Conservation (phyloP, 257 asterid genomes). For the Solanum dulcamara region DNA sequence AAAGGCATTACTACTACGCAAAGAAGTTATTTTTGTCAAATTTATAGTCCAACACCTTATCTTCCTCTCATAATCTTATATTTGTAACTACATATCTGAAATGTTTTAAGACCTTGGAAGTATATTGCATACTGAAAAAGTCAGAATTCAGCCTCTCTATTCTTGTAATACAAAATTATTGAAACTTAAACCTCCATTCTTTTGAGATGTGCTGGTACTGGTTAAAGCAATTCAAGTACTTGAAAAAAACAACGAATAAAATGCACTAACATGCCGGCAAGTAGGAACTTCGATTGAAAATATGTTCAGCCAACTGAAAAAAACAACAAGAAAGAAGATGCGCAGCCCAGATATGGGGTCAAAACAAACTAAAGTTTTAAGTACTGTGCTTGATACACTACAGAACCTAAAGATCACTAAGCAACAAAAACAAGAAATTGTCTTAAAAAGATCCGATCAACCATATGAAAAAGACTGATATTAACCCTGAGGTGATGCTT, state of each 20-base stretch:
- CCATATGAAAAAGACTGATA: background rate
- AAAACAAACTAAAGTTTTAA: background rate
- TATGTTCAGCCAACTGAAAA: background rate
- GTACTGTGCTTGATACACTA: background rate
- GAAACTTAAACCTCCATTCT: background rate
- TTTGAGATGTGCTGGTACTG: background rate
- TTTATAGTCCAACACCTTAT: background rate
- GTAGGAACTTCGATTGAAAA: background rate
- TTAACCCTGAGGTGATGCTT: conserved; percentile 47
- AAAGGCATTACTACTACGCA: background rate
- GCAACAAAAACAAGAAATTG: background rate
- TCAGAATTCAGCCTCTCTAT: background rate
- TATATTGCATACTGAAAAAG: background rate
- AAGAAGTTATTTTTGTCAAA: background rate
- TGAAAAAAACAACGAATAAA: background rate
- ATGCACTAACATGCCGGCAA: background rate
- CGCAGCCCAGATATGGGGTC: background rate
- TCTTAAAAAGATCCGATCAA: background rate
- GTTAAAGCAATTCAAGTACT: background rate
- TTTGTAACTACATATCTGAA: background rate
- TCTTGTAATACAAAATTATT: background rate
- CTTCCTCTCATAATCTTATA: background rate
- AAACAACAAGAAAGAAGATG: background rate
- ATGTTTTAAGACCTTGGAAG: background rate
- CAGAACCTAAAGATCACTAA: background rate